phyloP scores from a whole-genome alignment of 768 basidiomycete genomes.

The Cubamyces lactineus region DNA sequence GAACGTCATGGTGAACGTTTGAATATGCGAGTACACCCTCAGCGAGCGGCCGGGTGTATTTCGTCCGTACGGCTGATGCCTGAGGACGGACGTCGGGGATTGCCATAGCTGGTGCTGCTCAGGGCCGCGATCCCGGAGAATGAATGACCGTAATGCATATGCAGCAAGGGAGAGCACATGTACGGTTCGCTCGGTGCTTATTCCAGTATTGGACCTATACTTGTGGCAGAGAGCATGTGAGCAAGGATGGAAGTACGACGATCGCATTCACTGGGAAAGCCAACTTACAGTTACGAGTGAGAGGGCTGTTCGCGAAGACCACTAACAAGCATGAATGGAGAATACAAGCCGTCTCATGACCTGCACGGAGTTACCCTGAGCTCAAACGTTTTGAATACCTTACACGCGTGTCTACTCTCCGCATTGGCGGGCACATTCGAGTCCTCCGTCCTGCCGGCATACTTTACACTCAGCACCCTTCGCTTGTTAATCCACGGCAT shows the following conservation, averaged over 20 bases:
- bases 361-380: neutral
- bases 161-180: neutral
- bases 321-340: neutral
- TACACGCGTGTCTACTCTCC: too few relatives aligned
- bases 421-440: too few relatives aligned
- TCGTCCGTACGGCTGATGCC: too few relatives aligned
- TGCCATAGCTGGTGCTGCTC: too few relatives aligned
- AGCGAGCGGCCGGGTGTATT: too few relatives aligned
- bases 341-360: slow-evolving; percentile 6
- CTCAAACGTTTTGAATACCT: neutral
- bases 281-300: slow-evolving; percentile 1
- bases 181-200: neutral
- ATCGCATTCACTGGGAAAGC: slow-evolving; percentile 1
- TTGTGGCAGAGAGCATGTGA: slow-evolving; percentile 10
- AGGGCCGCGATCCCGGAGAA: too few relatives aligned
- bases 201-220: neutral
- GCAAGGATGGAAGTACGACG: slow-evolving; percentile 1
- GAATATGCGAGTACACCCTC: too few relatives aligned
- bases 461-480: neutral
- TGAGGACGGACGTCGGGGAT: too few relatives aligned
- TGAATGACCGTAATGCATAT: too few relatives aligned
- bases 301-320: neutral
- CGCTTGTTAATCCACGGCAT: neutral
- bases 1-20: too few relatives aligned
- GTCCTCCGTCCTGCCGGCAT: neutral